phyloP scores from a whole-genome alignment of 257 asterid species.

The Coffea canephora region DNA sequence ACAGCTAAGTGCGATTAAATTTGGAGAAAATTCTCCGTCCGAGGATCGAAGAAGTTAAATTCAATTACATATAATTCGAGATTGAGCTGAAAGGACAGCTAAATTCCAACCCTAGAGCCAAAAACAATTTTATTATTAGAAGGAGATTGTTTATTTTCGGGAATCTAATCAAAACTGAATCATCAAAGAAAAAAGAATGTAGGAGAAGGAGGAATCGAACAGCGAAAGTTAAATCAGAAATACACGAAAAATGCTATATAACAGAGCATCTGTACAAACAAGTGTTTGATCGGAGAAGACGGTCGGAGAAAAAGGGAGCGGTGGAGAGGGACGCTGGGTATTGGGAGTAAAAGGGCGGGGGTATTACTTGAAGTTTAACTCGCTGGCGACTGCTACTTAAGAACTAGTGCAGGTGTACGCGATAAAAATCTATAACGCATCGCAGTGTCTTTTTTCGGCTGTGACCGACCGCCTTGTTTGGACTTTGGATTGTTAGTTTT shows the following conservation, averaged over 20 bases:
- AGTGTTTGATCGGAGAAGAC: constrained; percentile 11
- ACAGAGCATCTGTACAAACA: not conserved
- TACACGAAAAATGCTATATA: not conserved
- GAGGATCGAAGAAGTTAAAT: not conserved
- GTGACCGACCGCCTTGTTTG: too few species aligned
- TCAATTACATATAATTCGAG: not conserved
- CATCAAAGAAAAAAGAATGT: not conserved
- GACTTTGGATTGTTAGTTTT: too few species aligned
- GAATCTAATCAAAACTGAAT: not conserved
- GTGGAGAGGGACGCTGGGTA: not conserved
- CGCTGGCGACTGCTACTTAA: too few species aligned
- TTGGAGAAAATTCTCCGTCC: not conserved
- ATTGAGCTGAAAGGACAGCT: not conserved
- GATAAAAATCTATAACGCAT: too few species aligned
- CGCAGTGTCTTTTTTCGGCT: too few species aligned
- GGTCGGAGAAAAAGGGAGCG: not conserved
- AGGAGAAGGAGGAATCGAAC: not conserved
- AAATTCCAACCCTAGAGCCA: constrained; percentile 3
- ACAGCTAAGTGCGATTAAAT: not conserved
- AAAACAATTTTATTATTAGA: too few species aligned
- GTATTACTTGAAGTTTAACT: not conserved
- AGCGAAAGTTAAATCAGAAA: not conserved
- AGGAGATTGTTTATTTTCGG: not conserved
- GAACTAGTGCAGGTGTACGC: too few species aligned
- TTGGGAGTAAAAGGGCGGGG: not conserved